Evolutionary conservation across 2,329 filamentous ascomycete species (phyloP).

Genomic region (Phialemonium atrogriseum): DNA sequence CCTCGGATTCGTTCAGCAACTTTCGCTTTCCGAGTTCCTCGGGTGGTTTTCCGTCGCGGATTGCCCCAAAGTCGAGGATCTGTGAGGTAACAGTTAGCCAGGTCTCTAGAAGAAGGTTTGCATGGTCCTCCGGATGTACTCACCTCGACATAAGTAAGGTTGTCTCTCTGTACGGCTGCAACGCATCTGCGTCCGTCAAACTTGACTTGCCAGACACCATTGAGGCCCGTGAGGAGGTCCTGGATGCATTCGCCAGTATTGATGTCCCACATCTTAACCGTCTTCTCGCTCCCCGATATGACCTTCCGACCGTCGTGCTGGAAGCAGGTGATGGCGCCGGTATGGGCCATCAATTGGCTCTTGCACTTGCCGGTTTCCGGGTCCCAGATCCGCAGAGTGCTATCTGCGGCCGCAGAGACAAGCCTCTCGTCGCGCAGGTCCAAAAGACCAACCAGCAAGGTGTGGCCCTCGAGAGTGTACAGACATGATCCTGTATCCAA

Average conservation of each 20-base stretch:
- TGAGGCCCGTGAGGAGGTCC: conserved; percentile 85
- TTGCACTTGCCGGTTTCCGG: conserved; percentile 87
- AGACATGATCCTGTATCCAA: conserved; percentile 77
- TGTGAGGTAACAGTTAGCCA: conserved; percentile 33
- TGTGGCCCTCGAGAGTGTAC: conserved; percentile 87
- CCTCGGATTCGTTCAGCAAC: conserved; percentile 50
- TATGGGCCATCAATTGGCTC: conserved; percentile 84
- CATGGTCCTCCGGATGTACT: too few species aligned
- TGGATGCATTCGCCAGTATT: conserved; percentile 85
- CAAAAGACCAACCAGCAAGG: conserved; percentile 81
- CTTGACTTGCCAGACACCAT: conserved; percentile 98
- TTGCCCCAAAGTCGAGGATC: conserved; percentile 96
- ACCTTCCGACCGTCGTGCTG: conserved; percentile 96
- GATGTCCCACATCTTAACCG: conserved; percentile 98
- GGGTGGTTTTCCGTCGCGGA: conserved; percentile 74
- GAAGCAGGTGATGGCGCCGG: conserved; percentile 96
- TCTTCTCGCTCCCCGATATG: conserved; percentile 91
- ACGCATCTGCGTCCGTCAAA: conserved; percentile 95
- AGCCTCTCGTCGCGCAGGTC: conserved; percentile 84
- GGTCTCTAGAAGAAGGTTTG: too few species aligned
- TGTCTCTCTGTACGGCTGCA: conserved; percentile 88
- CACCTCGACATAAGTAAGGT: conserved; percentile 92
- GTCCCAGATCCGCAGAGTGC: conserved; percentile 93
- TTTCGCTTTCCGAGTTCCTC: conserved; percentile 74
- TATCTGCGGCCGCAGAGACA: conserved; percentile 92